These are phyloP conservation scores for Cystobasidium sp. DNA, from an alignment of 1,284 basidiomycete genomes.

Conservation along the genomic window DNA sequence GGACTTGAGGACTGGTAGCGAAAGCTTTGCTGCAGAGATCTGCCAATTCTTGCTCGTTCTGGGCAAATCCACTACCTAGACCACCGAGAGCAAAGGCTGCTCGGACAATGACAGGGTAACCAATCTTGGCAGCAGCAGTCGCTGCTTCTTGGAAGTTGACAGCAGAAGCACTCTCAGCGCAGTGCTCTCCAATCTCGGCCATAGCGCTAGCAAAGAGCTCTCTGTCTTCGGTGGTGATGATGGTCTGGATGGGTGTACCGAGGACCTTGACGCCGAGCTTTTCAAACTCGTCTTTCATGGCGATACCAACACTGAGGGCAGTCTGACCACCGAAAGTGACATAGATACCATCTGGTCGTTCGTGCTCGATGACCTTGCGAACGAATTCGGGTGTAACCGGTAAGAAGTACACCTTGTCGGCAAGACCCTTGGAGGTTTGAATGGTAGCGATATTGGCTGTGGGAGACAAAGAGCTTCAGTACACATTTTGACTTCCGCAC, in stretches of 20 bases:
- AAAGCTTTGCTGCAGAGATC: conserved; percentile 92
- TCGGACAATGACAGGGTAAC: conserved; percentile 96
- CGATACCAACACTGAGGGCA: conserved; percentile 94
- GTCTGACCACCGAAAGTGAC: conserved; percentile 99
- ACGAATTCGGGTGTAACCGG: conserved; percentile 98
- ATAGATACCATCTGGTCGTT: conserved; percentile 98
- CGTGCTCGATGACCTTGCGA: conserved; percentile 95
- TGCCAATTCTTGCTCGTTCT: conserved; percentile 82
- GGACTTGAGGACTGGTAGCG: conserved; percentile 93
- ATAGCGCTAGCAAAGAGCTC: conserved; percentile 94
- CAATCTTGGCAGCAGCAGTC: conserved; percentile 80
- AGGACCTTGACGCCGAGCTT: conserved; percentile 86
- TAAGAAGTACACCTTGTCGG: conserved; percentile 99
- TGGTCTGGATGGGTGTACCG: conserved; percentile 95
- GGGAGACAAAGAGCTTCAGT: conserved; percentile 1
- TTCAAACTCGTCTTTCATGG: conserved; percentile 94
- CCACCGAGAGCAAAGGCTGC: conserved; percentile 96
- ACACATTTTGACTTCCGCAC: not conserved
- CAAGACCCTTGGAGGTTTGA: conserved; percentile 93
- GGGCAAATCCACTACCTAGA: conserved; percentile 91
- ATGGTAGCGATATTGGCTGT: conserved; percentile 96
- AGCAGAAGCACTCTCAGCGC: conserved; percentile 84
- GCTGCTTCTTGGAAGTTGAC: conserved; percentile 79
- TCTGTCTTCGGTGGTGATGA: conserved; percentile 96
- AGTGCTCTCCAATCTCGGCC: conserved; percentile 94